Evolutionary conservation across 73 alveolate species (phyloP).

Genomic region (Breviolum minutum): DNA sequence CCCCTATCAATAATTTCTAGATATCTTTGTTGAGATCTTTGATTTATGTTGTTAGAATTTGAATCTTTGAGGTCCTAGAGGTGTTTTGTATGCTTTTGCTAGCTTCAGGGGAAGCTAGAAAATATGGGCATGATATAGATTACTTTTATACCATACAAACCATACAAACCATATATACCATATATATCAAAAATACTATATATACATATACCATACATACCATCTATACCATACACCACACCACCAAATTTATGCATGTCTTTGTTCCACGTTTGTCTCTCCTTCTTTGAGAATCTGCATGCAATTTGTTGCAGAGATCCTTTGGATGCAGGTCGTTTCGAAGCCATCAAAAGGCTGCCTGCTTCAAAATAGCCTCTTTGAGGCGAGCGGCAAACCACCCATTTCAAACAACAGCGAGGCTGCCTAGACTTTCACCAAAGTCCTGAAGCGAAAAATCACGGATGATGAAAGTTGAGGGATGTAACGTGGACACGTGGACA

Average conservation of each 20-base stretch:
- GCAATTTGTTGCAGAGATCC: neutral
- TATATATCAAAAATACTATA: neutral
- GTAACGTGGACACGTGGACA: too few relatives aligned
- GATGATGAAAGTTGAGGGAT: neutral
- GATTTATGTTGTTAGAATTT: too few relatives aligned
- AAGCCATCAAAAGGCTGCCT: neutral
- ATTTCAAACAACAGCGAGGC: constrained; percentile 16
- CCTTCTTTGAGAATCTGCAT: neutral
- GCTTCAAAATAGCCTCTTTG: constrained; percentile 30
- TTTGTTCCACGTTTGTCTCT: neutral
- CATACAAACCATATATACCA: neutral
- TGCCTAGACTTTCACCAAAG: neutral
- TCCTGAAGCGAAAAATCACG: neutral
- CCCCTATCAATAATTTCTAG: too few relatives aligned
- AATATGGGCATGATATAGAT: too few relatives aligned
- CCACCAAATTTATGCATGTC: too few relatives aligned
- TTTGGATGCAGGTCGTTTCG: neutral
- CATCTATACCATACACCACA: neutral
- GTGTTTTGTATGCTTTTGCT: too few relatives aligned
- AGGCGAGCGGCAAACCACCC: neutral
- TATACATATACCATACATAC: neutral
- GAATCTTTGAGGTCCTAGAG: too few relatives aligned
- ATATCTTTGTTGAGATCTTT: too few relatives aligned
- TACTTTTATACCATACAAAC: neutral
- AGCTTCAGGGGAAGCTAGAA: too few relatives aligned